Conservation (phyloP, 78 protist genomes). For the Emiliania huxleyi region DNA sequence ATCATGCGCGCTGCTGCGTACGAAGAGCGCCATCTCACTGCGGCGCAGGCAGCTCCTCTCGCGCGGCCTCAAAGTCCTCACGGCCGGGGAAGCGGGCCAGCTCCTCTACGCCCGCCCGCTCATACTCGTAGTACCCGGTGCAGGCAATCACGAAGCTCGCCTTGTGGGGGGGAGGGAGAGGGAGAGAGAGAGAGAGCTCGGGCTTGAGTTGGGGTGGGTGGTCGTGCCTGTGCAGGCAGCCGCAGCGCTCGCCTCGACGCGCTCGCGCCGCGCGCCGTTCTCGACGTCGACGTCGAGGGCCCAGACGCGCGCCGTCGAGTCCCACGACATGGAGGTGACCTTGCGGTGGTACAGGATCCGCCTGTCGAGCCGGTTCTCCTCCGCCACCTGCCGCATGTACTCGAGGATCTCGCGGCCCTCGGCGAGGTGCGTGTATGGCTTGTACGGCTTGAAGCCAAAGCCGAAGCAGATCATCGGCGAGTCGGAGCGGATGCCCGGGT, state of each 20-base stretch:
- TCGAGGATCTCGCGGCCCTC: neutral
- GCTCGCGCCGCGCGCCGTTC: neutral
- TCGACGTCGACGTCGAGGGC: neutral
- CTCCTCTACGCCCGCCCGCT: neutral
- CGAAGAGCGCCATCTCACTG: too few species aligned
- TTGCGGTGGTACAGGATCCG: neutral
- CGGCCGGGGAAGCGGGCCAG: neutral
- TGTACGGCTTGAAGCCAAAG: neutral
- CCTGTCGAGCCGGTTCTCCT: neutral
- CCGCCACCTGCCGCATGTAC: neutral
- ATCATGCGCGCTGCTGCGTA: too few species aligned
- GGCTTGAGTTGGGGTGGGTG: too few species aligned
- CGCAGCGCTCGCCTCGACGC: neutral
- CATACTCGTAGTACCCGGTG: neutral
- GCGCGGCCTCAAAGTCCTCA: neutral
- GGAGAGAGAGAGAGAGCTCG: too few species aligned
- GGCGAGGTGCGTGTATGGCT: neutral
- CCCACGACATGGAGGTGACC: neutral
- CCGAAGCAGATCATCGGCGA: neutral
- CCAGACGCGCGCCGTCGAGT: neutral
- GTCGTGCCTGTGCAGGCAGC: neutral
- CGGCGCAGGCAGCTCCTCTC: too few species aligned
- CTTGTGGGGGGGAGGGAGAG: too few species aligned
- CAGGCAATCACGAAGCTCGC: neutral
- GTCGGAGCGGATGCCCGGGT: neutral